Base-by-base conservation (phyloP, 2,329 filamentous ascomycete genomes). In the Dactylonectria estremocensis region DNA sequence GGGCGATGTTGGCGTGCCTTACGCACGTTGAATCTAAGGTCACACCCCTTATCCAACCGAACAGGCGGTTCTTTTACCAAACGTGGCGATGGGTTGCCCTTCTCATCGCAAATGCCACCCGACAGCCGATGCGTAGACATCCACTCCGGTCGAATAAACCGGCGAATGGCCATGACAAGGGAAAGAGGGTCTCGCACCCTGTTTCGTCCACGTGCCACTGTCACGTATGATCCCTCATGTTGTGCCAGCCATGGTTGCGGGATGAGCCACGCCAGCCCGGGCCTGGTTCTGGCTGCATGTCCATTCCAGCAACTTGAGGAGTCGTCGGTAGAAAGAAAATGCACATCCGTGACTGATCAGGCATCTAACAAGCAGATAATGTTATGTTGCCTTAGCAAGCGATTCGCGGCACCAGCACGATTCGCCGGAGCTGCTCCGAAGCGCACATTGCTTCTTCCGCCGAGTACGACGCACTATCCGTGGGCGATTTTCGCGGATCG, bases 161-260 rank as follows among this genome's bases (percentile, higher is more conserved):
- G 16, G 31, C 56, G 56, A 49, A 61, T 59, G 28, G 31, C 20
- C 9, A 59, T 13, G 20, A 20, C 37, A 43, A 31, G 59, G 48
- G 22, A 43, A 63, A 73, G 53, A 52, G 43, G 45, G 33, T 18
- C 54, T 55, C 33, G 28, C 49, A 53, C 50, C 50, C 24, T 45
- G 65, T 54, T 50, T 54, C 52, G 54, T 56, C 61, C 58, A 67
- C 61, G 65, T 66, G 61, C 55, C 53, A 54, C 45, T 57, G 18
- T 50, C 68, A 62, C 66, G 65, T 68, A 69, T 60, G 55, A 65
- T 68, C 65, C 56, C 46, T 60, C 45, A 52, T 55, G 45, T 45
- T 50, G 60, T 64, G 50, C 31, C 28, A 35, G 10, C 13, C 50
- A 53, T 18, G 35, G 52, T 49, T 43, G 48, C 45, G 43, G 55